These are phyloP conservation scores for Claviceps quebecensis DNA, from an alignment of 2,329 filamentous ascomycete genomes.

Conservation along the genomic window DNA sequence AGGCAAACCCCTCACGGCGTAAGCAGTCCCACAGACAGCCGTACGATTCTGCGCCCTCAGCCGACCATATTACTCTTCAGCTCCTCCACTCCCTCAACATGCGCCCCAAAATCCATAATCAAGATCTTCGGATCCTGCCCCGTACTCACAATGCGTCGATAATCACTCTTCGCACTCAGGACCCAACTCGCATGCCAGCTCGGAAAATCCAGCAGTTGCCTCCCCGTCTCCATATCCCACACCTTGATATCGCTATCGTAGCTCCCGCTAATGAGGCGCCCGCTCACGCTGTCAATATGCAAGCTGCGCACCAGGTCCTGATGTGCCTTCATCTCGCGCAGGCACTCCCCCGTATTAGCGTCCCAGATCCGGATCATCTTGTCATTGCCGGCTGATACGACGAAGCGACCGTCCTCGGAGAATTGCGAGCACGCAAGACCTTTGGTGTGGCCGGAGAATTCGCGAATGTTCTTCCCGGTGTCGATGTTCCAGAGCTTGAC, in stretches of 20 bases:
- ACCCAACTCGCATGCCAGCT: slow-evolving; percentile 97
- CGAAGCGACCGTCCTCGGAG: slow-evolving; percentile 83
- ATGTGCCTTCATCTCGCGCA: slow-evolving; percentile 72
- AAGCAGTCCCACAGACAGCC: too few species aligned
- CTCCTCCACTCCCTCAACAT: slow-evolving; percentile 42
- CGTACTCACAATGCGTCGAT: slow-evolving; percentile 84
- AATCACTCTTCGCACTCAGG: slow-evolving; percentile 88
- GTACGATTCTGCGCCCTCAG: neutral
- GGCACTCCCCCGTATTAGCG: slow-evolving; percentile 72
- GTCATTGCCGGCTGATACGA: slow-evolving; percentile 90
- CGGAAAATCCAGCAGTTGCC: slow-evolving; percentile 71
- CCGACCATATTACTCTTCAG: slow-evolving; percentile 30
- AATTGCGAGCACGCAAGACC: slow-evolving; percentile 94
- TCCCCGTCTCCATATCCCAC: slow-evolving; percentile 71
- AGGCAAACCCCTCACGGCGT: too few species aligned
- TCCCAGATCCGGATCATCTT: slow-evolving; percentile 94
- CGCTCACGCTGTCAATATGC: slow-evolving; percentile 77
- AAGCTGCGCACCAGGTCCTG: slow-evolving; percentile 75
- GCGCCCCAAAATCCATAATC: slow-evolving; percentile 78
- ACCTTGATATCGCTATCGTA: slow-evolving; percentile 96
- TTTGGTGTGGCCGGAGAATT: slow-evolving; percentile 81
- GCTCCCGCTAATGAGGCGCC: slow-evolving; percentile 76
- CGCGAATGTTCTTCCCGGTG: slow-evolving; percentile 74
- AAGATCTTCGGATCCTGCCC: slow-evolving; percentile 87
- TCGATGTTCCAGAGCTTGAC: slow-evolving; percentile 94